Conservation (phyloP, 1,284 basidiomycete species). For the Naganishia sp. region DNA sequence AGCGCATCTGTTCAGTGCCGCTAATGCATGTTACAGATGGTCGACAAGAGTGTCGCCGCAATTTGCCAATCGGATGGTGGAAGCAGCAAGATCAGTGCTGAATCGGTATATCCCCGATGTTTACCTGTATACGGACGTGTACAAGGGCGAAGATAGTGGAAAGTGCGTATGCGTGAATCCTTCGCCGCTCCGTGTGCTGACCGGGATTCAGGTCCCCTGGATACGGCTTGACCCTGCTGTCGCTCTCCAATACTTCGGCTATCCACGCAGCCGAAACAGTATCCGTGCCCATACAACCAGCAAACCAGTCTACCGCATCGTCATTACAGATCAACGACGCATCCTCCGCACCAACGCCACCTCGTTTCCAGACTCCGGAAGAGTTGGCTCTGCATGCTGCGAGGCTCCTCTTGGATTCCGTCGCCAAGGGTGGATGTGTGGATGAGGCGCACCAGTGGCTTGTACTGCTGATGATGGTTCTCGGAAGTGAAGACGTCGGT, state of each 20-base stretch:
- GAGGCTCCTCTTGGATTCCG: slow-evolving; percentile 73
- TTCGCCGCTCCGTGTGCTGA: slow-evolving; percentile 4
- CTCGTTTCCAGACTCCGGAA: slow-evolving; percentile 68
- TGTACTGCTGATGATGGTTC: slow-evolving; percentile 86
- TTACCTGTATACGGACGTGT: slow-evolving; percentile 97
- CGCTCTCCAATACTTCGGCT: slow-evolving; percentile 88
- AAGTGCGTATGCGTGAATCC: slow-evolving; percentile 62
- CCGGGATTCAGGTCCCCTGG: slow-evolving; percentile 75
- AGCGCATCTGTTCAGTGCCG: not conserved
- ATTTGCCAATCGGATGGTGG: slow-evolving; percentile 96
- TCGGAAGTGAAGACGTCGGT: slow-evolving; percentile 94
- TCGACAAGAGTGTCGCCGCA: slow-evolving; percentile 94
- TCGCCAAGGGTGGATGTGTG: slow-evolving; percentile 82
- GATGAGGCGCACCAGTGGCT: slow-evolving; percentile 86
- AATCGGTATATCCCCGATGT: slow-evolving; percentile 98
- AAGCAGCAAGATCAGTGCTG: slow-evolving; percentile 82
- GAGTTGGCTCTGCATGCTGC: slow-evolving; percentile 84
- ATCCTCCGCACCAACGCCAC: not conserved
- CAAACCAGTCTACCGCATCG: slow-evolving; percentile 30
- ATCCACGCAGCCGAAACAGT: slow-evolving; percentile 84
- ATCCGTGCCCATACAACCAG: slow-evolving; percentile 61
- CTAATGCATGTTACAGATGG: slow-evolving; percentile 61
- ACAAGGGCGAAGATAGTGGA: slow-evolving; percentile 95
- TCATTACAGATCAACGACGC: slow-evolving; percentile 10
- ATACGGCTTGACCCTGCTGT: slow-evolving; percentile 85